A percentile compares a stretch with the other conserved stretches of the same genome.
These are phyloP conservation scores for Lodderomyces elongisporus DNA, from an alignment of 1,139 yeast species.

Conservation along the genomic window DNA sequence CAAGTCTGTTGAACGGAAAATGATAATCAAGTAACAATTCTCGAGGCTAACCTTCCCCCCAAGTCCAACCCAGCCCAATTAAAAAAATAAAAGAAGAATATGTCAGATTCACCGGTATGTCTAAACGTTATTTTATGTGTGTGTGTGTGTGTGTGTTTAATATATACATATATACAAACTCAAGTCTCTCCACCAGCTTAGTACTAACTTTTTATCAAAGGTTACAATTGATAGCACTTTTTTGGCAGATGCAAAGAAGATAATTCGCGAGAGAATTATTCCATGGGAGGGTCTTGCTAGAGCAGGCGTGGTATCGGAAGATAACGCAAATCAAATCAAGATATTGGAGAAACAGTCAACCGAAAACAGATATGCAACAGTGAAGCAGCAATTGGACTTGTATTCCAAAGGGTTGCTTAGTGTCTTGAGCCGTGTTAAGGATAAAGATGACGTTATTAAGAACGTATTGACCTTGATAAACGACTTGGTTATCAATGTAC, in stretches of 20 bases:
- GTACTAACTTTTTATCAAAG: no score
- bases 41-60: no score
- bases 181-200: no score
- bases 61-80: no score
- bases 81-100: no score
- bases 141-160: no score
- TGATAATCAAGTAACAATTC: no score
- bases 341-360: slow-evolving; percentile 53
- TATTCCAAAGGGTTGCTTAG: slow-evolving; percentile 57
- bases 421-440: slow-evolving; percentile 43
- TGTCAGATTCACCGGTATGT: no score
- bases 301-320: slow-evolving; percentile 60
- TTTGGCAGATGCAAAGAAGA: slow-evolving; percentile 68
- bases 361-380: slow-evolving; percentile 35
- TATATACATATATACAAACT: no score
- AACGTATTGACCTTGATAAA: slow-evolving; percentile 65
- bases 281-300: slow-evolving; percentile 93
- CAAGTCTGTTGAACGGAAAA: no score
- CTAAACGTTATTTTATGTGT: no score
- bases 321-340: slow-evolving; percentile 64
- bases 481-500: slow-evolving; percentile 50
- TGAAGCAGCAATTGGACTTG: slow-evolving; percentile 41
- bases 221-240: slow-evolving; percentile 54
- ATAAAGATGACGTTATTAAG: slow-evolving; percentile 68
- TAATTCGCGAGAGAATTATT: slow-evolving; percentile 74